Base-by-base conservation (phyloP, 1,139 yeast species). In the Blastobotrys niveus region DNA sequence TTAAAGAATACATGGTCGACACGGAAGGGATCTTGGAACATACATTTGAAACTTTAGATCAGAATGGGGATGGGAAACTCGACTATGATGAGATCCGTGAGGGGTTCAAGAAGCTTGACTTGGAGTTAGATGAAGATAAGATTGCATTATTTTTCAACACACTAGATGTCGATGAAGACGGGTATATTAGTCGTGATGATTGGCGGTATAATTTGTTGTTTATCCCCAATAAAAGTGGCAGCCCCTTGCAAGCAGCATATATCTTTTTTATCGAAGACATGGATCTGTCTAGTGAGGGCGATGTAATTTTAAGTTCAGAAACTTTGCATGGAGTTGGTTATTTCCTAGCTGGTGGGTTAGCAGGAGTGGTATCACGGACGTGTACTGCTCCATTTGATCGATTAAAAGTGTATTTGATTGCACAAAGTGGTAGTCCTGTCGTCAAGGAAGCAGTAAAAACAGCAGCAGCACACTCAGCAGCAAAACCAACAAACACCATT, bases 361-460 rank as follows among this genome's bases (percentile, higher is more conserved):
- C 96, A 0, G 98, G 98, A 2, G 98, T 91, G 5, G 83, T 91
- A 3, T 87, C 96, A n/a, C 78, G 98, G 66, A 88, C 97, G 0
- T 83, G 94, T 57, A 91, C 98, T 0, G 98, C 98, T 0, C 98
- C 98, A 10, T 86, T 91, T 57, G 98, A 91, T 63, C 75, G 98
- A 62, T 77, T 91, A 21, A 91, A 91, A 61, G 97, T 91, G 17
- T 91, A 86, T 57, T 70, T 91, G 46, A 91, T 91, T 59, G 97
- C 98, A 1, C 77, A 95, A 62, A 82, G 96, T 0, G 95, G 88
- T 55, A 5, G 9, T 3, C 10, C 17, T 12, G 8, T 20, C 15
- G 25, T 31, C 12, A 39, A 44, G 26, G 22, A 22, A 7, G 54
- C 62, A 5, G 57, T 66, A 48, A 39, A 44, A 32, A 47, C 64